Base-by-base conservation (phyloP, 2,329 filamentous ascomycete genomes). In the Pyrenophora graminea region DNA sequence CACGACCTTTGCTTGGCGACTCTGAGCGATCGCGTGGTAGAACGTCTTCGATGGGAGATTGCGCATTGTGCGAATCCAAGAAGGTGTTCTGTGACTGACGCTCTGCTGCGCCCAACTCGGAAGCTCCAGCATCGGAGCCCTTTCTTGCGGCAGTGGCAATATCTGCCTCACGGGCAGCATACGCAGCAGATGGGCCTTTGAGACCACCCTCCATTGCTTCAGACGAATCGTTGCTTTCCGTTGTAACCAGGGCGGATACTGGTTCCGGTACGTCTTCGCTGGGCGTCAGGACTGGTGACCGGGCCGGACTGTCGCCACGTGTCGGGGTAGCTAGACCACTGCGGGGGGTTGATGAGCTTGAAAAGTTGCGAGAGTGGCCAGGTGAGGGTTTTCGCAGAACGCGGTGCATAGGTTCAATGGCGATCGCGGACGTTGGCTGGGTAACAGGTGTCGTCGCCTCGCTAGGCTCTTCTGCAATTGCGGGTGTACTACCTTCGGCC, bases 231-330 rank as follows among this genome's bases (percentile, higher is more conserved):
- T 74, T 65, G 51, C 73, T 74, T 32, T 73, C 66, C 4, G 74
- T 67, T 7, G 76, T 71, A 21, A 84, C 19, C 73, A 73, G 47
- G 79, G 75, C 82, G 37, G 76, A 67, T 46, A 79, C 76, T 30
- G 77, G 77, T 37, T 74, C 75, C n/a, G 76, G 76, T 7, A 76
- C 55, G 15, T 75, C 69, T 44, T 71, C 74, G 17, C 72, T 74
- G 7, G 77, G 72, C 38, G 78, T 78, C 30, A 87, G 63, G 18
- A 77, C 74, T 3, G 84, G 83, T 27, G 78, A 81, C 40, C 81
- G 80, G n/a, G 83, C 84, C 27, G 85, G 84, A 50, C 83, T 86
- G 50, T 84, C 84, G 37, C 78, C 79, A 15, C 79, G 77, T 53
- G 78, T 82, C 3, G 85, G 84, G 31, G 83, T 79, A 49, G 81